phyloP scores from a whole-genome alignment of 1,139 yeast genomes.

The Yamadazyma trypodendri region DNA sequence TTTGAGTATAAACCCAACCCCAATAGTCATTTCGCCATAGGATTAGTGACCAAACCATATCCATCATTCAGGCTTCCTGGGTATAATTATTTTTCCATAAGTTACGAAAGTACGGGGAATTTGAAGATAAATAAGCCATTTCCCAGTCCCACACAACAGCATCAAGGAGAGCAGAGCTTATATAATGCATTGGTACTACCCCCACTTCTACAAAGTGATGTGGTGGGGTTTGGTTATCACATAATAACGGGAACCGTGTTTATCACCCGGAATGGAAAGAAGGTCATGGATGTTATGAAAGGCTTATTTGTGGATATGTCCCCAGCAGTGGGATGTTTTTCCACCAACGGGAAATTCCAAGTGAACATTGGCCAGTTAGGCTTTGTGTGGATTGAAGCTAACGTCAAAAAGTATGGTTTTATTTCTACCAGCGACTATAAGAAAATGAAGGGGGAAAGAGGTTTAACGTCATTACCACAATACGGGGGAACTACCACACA shows the following conservation, averaged over 20 bases:
- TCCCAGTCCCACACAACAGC: constrained; percentile 49
- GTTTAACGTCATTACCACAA: constrained; percentile 45
- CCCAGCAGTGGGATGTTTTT: constrained; percentile 85
- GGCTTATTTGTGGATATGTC: constrained; percentile 78
- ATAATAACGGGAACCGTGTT: constrained; percentile 79
- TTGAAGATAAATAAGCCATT: constrained; percentile 78
- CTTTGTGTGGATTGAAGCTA: constrained; percentile 92
- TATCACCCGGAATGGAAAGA: constrained; percentile 88
- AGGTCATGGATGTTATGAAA: constrained; percentile 77
- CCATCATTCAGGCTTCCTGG: constrained; percentile 89
- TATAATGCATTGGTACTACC: constrained; percentile 73
- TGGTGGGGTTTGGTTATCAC: constrained; percentile 88
- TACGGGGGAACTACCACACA: constrained; percentile 18
- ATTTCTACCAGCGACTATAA: constrained; percentile 59
- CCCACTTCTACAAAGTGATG: constrained; percentile 77
- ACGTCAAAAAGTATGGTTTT: constrained; percentile 89
- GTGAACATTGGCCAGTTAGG: constrained; percentile 91
- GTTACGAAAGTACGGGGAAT: constrained; percentile 84
- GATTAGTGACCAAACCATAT: constrained; percentile 84
- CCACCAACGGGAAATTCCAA: constrained; percentile 69
- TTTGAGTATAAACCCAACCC: constrained; percentile 44
- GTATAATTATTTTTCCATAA: constrained; percentile 73
- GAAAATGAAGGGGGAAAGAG: constrained; percentile 42
- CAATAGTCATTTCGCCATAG: constrained; percentile 65
- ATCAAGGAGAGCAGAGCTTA: constrained; percentile 45